Evolutionary conservation across 2,329 filamentous ascomycete species (phyloP), one percentile per base, ranked within the genome.

Genomic region (Diaporthe vexans): DNA sequence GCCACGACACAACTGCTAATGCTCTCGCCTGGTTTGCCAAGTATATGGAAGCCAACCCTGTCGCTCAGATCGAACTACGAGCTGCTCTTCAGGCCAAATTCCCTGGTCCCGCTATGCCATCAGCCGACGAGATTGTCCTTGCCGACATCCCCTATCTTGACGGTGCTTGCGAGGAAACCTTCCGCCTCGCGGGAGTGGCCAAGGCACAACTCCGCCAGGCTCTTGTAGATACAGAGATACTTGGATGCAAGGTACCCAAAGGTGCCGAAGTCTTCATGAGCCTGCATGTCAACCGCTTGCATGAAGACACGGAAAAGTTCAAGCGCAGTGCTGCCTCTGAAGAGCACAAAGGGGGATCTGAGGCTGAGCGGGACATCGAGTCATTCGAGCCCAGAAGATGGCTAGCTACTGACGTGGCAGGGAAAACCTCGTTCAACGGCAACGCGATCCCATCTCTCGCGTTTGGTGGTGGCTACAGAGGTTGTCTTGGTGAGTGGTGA

Each of bases 1-100:
- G 85, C 26, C 83, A 87, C 74, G 85, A 88, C 63, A 87, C 86
- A 0, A 86, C 83, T 0, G 80, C 83, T 11, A 85, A 82, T 8
- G 84, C 84, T 0, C 76, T 86, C 1, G 33, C 68, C 11, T 79
- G 76, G 77, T 79, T 77, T 51, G 72, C 72, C 68, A 78, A 78
- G 67, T 67, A 76, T 37, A 77, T 78, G 54, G 73, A 76, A 2
- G 13, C 52, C 3, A 43, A 76, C 56, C 77, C 59, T 19, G 11
- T 21, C 19, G 35, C 29, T 19, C 76, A 78, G 43, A 37, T 17
- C 15, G 56, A 48, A 6, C 67, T 79, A 1, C 78, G 78, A 7
- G n/a, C 19, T 6, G 57, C 72, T 3, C 68, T 78, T 0, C 79
- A 76, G 13, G 65, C 73, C 9, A 77, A 78, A 2, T 82, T 84